Base-by-base conservation (phyloP, 1,284 basidiomycete genomes). In the Wolfiporia cocos region DNA sequence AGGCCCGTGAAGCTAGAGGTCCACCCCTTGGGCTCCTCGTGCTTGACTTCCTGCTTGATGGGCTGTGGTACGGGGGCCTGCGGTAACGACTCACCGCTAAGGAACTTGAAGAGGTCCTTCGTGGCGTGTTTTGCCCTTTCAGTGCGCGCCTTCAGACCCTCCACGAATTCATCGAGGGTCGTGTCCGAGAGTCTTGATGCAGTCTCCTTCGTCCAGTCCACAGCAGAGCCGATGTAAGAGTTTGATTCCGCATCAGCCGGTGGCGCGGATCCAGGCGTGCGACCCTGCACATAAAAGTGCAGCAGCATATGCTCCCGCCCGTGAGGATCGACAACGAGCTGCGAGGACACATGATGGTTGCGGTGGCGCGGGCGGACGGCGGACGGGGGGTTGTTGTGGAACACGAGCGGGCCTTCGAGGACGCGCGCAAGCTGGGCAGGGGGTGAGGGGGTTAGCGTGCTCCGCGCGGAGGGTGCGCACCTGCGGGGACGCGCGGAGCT, bases 251-350 rank as follows among this genome's bases (percentile, higher is more conserved):
- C 40, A 20, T 45, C 36, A 3, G 55, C 34, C n/a, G 53, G 49
- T 12, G 53, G 38, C 21, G 60, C 58, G 7, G 65, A 66, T 28
- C 53, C 58, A 4, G 68, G 69, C 36, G 64, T 67, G 44, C 62
- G 63, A 28, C 76, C 78, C 63, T 84, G 73, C 20, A 89, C 70
- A 53, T 81, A 90, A 60, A 90, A 90, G 39, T 81, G 83, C 53
- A 90, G 71, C 29, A 87, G 70, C 75, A 90, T 80, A 51, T 90
- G 87, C 58, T 90, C 86, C 33, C 77, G 71, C 1, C 86, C 86
- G 4, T 74, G 57, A 15, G 77, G 65, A 56, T 90, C 86, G 20
- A 83, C 64, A 43, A 76, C 76, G 42, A 88, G 71, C 47, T 86
- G 81, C 15, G 86, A 87, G 7, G 76, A 75, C 34, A 89, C 81